A percentile compares a stretch with the other conserved stretches of the same genome.
Conservation (phyloP, 345 rosid species). For the Stellera chamaejasme region DNA sequence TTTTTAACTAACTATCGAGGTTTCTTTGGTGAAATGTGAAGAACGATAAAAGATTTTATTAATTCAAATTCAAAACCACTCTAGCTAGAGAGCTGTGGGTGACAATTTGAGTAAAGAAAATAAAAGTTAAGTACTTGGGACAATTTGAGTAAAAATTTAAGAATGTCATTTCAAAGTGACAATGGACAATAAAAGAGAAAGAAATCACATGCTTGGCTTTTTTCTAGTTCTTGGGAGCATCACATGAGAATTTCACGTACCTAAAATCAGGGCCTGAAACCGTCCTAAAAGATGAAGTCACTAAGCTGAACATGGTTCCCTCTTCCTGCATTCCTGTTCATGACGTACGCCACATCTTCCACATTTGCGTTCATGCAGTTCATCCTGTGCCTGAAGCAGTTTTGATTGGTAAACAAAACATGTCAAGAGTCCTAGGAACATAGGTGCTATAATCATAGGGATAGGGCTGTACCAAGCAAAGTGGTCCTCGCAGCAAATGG, state of each 20-base stretch:
- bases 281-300: slow-evolving; percentile 50
- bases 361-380: slow-evolving; percentile 44
- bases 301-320: slow-evolving; percentile 32
- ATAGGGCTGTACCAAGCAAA: slow-evolving; percentile 40
- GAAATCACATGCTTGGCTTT: too few relatives aligned
- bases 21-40: too few relatives aligned
- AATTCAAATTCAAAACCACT: too few relatives aligned
- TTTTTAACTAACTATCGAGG: too few relatives aligned
- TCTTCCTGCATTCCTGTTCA: slow-evolving; percentile 17
- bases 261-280: not conserved
- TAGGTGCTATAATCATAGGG: not conserved
- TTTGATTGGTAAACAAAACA: not conserved
- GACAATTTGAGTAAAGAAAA: too few relatives aligned
- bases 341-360: slow-evolving; percentile 36
- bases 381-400: slow-evolving; percentile 52
- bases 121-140: too few relatives aligned
- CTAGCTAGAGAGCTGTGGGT: too few relatives aligned
- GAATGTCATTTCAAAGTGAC: too few relatives aligned
- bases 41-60: too few relatives aligned
- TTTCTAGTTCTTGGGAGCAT: too few relatives aligned
- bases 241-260: not conserved
- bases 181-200: too few relatives aligned
- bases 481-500: slow-evolving; percentile 72
- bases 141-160: too few relatives aligned
- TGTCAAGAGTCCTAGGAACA: not conserved